Base-by-base conservation (phyloP, 768 basidiomycete species). In the Cystoderma amianthinum region DNA sequence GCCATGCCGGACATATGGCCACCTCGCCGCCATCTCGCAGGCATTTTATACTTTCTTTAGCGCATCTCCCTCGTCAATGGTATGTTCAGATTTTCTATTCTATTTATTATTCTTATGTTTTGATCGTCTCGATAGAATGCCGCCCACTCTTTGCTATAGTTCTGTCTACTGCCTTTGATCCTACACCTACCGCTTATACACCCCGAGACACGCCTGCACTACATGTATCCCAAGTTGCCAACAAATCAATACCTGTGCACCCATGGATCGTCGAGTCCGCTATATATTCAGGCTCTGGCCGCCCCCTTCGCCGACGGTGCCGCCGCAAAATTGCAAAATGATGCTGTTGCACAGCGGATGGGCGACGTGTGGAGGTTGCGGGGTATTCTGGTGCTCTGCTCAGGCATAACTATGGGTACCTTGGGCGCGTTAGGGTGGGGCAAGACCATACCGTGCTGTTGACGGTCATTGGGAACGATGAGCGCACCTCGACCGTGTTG, bases 241-340 rank as follows among this genome's bases (percentile, higher is more conserved):
- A 49, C 32, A 88, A 51, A 42, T 86, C 84, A 11, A 50, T 50
- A 17, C 73, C 68, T 16, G 69, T 77, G 15, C 69, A 58, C 0
- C 72, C 85, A 45, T 82, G 85, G 4, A 88, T 70, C 10, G 85
- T 86, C 18, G 70, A 67, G 7, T 68, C 67, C 5, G 61, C 36
- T 3, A 35, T 22, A 17, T 42, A 28, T 18, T 32, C 18, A 17
- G 2, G 42, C 19, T 15, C 43, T 38, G 5, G 33, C 36, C 22
- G 36, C 3, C 17, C 38, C 2, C 7, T 7, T 28, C 25, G 25
- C n/a, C 25, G 7, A 7, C 34, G 45, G 3, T 47, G 47, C 6
- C 44, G 44, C 11, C 22, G 37, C 12, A 36, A 9, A n/a, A 36
- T 16, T 7, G n/a, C n/a, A 7, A 54, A 48, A 4, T 48, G 41